Conservation (phyloP, 306 rosid genomes). For the Citrullus colocynthis region DNA sequence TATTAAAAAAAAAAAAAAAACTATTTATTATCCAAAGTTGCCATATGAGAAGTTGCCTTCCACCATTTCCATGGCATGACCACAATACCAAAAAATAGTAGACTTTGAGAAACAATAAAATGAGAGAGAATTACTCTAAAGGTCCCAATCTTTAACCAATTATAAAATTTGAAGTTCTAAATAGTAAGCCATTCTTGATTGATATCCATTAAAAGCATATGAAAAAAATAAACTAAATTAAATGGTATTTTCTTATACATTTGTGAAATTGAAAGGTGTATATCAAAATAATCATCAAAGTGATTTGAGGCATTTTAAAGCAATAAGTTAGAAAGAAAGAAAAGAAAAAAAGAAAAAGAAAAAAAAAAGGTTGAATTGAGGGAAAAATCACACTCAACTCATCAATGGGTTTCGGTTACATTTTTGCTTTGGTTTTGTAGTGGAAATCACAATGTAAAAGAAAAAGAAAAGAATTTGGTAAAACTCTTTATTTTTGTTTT, state of each 20-base stretch:
- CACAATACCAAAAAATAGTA: background rate
- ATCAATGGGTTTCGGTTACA: background rate
- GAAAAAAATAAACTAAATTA: background rate
- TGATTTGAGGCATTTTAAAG: background rate
- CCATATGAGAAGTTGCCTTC: background rate
- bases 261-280: background rate
- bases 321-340: background rate
- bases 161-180: too few relatives aligned
- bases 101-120: background rate
- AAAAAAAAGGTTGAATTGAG: background rate
- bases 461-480: background rate
- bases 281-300: background rate
- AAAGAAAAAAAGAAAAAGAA: too few relatives aligned
- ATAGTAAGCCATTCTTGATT: too few relatives aligned
- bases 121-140: background rate
- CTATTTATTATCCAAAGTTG: background rate
- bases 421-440: background rate
- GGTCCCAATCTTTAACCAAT: too few relatives aligned
- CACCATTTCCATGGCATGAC: background rate
- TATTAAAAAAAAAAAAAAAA: too few relatives aligned
- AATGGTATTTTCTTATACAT: background rate
- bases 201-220: too few relatives aligned
- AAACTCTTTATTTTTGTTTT: background rate
- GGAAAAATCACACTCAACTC: background rate
- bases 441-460: background rate